Evolutionary conservation across 345 rosid genomes (phyloP).

Genomic region (Populus euphratica): DNA sequence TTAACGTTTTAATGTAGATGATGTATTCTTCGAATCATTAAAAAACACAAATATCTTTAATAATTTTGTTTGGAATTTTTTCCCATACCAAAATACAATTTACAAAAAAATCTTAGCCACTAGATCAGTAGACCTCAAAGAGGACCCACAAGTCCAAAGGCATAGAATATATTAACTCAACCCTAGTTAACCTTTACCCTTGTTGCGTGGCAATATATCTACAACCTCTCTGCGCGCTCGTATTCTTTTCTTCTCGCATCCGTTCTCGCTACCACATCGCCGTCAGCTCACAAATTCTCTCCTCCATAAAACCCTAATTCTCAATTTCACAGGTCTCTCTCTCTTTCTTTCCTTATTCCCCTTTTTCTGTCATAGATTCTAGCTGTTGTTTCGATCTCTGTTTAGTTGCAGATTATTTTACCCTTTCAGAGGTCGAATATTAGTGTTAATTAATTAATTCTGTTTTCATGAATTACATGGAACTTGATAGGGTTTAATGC

Average conservation of each 20-base stretch:
- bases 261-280: not conserved
- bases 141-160: not conserved
- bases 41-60: no score
- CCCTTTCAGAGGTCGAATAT: not conserved
- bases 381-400: not conserved
- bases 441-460: not conserved
- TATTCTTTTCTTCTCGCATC: not conserved
- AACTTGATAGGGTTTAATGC: not conserved
- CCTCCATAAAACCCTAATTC: not conserved
- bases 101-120: not conserved
- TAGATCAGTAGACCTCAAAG: not conserved
- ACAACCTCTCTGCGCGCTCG: not conserved
- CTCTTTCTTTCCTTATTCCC: not conserved
- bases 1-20: no score
- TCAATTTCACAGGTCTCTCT: slow-evolving; percentile 3
- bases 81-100: no score
- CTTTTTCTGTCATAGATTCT: not conserved
- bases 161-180: not conserved
- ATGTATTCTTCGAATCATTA: no score
- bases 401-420: not conserved
- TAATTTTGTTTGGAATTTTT: no score
- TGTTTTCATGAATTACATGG: not conserved
- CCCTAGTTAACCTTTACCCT: not conserved
- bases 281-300: not conserved
- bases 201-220: not conserved